Conservation (phyloP, 2,329 filamentous ascomycete genomes). For the Ceratocystis papillata region DNA sequence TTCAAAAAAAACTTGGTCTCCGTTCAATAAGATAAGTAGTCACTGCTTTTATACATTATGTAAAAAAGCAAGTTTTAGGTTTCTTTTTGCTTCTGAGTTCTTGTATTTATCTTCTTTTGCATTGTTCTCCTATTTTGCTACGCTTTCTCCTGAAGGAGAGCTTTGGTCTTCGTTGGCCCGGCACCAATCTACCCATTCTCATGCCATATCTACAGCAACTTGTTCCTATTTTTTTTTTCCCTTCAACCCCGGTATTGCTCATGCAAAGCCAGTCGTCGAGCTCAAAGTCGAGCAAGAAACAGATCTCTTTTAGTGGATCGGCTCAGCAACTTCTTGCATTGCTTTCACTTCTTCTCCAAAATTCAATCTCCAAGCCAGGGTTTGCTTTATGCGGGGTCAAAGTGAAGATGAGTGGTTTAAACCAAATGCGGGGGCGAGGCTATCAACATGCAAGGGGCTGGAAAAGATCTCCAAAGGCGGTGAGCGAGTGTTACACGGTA, state of each 20-base stretch:
- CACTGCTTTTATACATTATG: too few relatives aligned
- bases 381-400: neutral
- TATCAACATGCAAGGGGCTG: neutral
- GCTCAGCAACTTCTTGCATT: neutral
- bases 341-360: neutral
- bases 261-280: neutral
- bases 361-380: neutral
- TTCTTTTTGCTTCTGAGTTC: neutral
- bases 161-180: neutral
- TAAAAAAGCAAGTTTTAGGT: too few relatives aligned
- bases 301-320: neutral
- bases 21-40: too few relatives aligned
- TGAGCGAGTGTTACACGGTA: neutral
- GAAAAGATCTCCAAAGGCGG: neutral
- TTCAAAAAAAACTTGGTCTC: too few relatives aligned
- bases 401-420: neutral
- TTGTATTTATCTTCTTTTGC: neutral
- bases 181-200: neutral
- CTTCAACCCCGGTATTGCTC: neutral
- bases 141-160: neutral
- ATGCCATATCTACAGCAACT: slow-evolving; percentile 13
- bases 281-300: neutral
- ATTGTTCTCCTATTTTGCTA: neutral
- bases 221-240: neutral
- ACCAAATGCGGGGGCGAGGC: neutral